Evolutionary conservation across 352 stramenopile species (phyloP).

Genomic region (Phytophthora europaea): DNA sequence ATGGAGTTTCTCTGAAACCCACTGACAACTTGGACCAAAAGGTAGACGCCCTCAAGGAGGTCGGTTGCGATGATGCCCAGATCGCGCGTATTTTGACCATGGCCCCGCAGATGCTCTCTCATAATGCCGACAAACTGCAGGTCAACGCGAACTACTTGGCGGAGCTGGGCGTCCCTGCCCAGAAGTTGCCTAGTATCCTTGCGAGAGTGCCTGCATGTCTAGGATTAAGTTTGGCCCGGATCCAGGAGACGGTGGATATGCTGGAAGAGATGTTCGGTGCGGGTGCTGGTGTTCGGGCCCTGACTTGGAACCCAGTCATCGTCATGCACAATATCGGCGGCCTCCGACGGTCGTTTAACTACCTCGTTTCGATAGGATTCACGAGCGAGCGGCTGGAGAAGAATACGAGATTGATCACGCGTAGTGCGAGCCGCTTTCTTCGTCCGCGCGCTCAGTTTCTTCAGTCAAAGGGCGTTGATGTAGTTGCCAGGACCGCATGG

Average conservation of each 20-base stretch:
- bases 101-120: conserved; percentile 51
- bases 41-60: conserved; percentile 40
- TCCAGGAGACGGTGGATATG: conserved; percentile 53
- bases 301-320: conserved; percentile 44
- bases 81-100: conserved; percentile 54
- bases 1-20: conserved; percentile 43
- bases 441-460: conserved; percentile 63
- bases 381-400: conserved; percentile 38
- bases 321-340: conserved; percentile 63
- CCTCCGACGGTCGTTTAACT: conserved; percentile 54
- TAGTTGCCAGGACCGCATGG: conserved; percentile 42
- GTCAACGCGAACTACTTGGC: conserved; percentile 43
- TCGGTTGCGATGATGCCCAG: conserved; percentile 47
- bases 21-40: conserved; percentile 57
- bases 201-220: conserved; percentile 53
- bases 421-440: conserved; percentile 49
- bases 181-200: conserved; percentile 47
- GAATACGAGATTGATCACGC: conserved; percentile 50
- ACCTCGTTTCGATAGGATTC: conserved; percentile 47
- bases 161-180: conserved; percentile 39
- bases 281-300: conserved; percentile 26
- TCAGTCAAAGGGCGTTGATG: conserved; percentile 12
- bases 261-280: conserved; percentile 58
- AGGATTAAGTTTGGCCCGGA: conserved; percentile 39
- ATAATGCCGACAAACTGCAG: conserved; percentile 46